These are phyloP conservation scores for Hirschioporus abietinus DNA, from an alignment of 768 basidiomycete species.

Conservation along the genomic window DNA sequence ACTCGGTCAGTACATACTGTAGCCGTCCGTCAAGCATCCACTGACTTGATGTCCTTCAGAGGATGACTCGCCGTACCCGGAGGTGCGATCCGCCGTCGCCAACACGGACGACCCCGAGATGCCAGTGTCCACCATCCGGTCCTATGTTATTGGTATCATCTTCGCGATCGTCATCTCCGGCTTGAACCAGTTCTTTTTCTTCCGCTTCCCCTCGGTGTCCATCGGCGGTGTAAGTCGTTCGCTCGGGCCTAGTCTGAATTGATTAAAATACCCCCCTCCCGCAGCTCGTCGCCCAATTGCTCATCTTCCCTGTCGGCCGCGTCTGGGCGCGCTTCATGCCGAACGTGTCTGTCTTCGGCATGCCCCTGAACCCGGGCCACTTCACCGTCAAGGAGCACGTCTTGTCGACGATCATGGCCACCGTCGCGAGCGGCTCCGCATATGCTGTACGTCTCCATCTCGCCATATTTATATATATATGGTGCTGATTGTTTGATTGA, in stretches of 20 bases:
- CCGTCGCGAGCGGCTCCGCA: constrained; percentile 53
- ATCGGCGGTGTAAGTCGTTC: constrained; percentile 40
- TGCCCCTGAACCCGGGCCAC: constrained; percentile 67
- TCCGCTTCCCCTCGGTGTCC: constrained; percentile 63
- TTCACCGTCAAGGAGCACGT: constrained; percentile 79
- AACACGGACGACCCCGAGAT: constrained; percentile 67
- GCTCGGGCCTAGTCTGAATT: background rate
- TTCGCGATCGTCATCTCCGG: constrained; percentile 25
- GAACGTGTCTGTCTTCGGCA: constrained; percentile 49
- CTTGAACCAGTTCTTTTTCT: constrained; percentile 73
- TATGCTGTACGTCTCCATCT: constrained; percentile 44
- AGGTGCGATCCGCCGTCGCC: constrained; percentile 63
- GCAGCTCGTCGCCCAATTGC: constrained; percentile 63
- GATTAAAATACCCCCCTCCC: constrained; percentile 8
- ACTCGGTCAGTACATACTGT: constrained; percentile 26
- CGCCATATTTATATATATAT: background rate
- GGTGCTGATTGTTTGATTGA: background rate
- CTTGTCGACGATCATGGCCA: constrained; percentile 66
- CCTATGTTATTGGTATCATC: constrained; percentile 58
- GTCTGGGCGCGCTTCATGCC: constrained; percentile 51
- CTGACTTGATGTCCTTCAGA: constrained; percentile 23
- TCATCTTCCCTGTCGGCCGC: constrained; percentile 66
- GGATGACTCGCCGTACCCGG: constrained; percentile 70
- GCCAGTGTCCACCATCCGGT: constrained; percentile 56
- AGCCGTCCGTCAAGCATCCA: constrained; percentile 9